These are phyloP conservation scores for Colletotrichum filicis DNA, from an alignment of 2,329 filamentous ascomycete species.

Conservation along the genomic window DNA sequence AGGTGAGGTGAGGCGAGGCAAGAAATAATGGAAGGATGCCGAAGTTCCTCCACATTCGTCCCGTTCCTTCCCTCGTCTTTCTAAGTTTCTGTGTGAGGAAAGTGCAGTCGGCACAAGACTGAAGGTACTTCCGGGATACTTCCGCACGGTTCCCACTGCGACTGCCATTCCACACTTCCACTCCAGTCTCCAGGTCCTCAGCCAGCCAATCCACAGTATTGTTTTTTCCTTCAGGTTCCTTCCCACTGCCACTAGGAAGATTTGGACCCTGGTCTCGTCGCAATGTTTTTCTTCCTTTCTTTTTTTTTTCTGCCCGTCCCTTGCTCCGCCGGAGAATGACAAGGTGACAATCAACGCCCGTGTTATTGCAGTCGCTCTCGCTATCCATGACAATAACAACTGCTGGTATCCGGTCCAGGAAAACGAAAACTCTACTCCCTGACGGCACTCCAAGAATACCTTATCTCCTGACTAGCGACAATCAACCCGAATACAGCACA, in stretches of 20 bases:
- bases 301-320: background rate
- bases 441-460: background rate
- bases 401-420: background rate
- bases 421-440: background rate
- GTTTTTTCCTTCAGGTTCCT: background rate
- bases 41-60: slow-evolving; percentile 1
- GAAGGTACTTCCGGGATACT: slow-evolving; percentile 24
- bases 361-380: background rate
- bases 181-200: too few species aligned
- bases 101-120: background rate
- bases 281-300: background rate
- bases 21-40: background rate
- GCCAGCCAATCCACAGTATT: background rate
- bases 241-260: background rate
- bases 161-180: background rate
- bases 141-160: slow-evolving; percentile 11
- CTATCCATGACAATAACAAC: background rate
- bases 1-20: background rate
- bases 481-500: slow-evolving; percentile 10
- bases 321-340: slow-evolving; percentile 5
- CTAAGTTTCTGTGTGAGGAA: background rate
- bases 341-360: background rate
- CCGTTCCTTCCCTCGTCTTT: background rate
- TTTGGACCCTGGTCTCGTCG: slow-evolving; percentile 7
- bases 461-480: background rate